These are phyloP conservation scores for Astrocystis sublimbata DNA, from an alignment of 495 filamentous ascomycete species.

Conservation along the genomic window DNA sequence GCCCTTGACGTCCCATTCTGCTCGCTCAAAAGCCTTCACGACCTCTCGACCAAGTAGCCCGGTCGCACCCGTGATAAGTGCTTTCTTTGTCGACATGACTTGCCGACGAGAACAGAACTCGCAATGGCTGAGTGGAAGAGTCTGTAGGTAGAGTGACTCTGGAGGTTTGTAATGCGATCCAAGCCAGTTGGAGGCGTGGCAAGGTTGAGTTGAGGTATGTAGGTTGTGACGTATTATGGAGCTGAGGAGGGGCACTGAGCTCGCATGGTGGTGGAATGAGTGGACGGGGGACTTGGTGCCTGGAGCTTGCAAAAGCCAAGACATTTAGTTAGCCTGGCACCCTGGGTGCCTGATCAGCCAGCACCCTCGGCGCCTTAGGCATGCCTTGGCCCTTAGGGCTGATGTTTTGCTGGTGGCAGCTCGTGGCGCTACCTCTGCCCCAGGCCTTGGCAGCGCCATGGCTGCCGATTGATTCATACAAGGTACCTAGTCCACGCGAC, in stretches of 20 bases:
- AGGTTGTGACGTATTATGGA: constrained; percentile 12
- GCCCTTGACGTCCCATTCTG: constrained; percentile 75
- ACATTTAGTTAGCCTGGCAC: not conserved
- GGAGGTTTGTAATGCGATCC: too few relatives aligned
- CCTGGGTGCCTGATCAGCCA: not conserved
- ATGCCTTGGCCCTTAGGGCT: too few relatives aligned
- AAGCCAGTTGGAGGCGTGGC: too few relatives aligned
- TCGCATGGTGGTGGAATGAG: not conserved
- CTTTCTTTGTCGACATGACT: constrained; percentile 50
- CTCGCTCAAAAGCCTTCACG: constrained; percentile 67
- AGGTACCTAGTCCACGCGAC: too few relatives aligned
- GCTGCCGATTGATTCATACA: too few relatives aligned
- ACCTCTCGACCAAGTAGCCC: constrained; percentile 84
- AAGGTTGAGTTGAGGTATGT: not conserved
- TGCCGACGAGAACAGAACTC: not conserved
- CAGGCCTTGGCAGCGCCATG: too few relatives aligned
- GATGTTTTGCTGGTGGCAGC: too few relatives aligned
- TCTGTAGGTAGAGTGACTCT: too few relatives aligned
- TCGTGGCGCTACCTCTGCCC: too few relatives aligned
- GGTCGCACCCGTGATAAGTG: constrained; percentile 81
- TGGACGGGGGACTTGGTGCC: too few relatives aligned
- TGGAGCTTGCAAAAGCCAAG: not conserved
- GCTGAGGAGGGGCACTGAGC: not conserved
- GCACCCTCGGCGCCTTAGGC: too few relatives aligned
- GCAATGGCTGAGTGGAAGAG: not conserved